Evolutionary conservation across 1,139 yeast species (phyloP), one percentile per base, ranked within the genome.

Genomic region (Suhomyces terraborum): DNA sequence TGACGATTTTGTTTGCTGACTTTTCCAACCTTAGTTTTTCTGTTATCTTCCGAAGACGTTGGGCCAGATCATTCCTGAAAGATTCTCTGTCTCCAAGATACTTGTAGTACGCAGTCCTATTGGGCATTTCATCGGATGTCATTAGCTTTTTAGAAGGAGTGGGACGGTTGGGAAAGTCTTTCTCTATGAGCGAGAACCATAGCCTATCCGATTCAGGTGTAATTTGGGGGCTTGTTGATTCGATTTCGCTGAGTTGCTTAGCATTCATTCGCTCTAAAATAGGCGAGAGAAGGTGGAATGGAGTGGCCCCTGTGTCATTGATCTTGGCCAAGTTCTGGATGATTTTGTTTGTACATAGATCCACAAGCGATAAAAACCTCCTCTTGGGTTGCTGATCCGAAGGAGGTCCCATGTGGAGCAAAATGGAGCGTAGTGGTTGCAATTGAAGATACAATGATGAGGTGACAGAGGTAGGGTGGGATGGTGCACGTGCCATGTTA

Each of bases 131-230:
- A 10, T 33, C 42, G 2, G 36, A 18, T 8, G 31, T 33, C 23
- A 30, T 18, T 7, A 32, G 16, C 14, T 38, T 46, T 13, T 31
- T 35, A 5, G 40, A 14, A 3, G 50, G 43, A 46, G 32, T 24
- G 8, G 75, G 74, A 23, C 77, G 55, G 38, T 66, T 72, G 4
- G 83, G 79, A 51, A 77, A 80, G 42, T 80, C 82, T 42, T 62
- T 68, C 38, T 59, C 62, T 4, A 79, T 53, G 16, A 78, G 55
- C 1, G 51, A 49, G 3, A 51, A 52, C 86, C 86, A 80, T n/a
- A 78, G 49, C 27, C 61, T 67, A 46, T 79, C 84, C 40, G 78
- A 74, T 30, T 71, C 75, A 10, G 81, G 75, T 4, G 64, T 54
- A 10, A 78, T 50, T 23, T 62, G 66, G 0, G 76, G 73, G 48